Conservation (phyloP, 345 rosid species). For the Brassica napus region Da-Ae NC_063444.1:44868001-44868500, state of each 20-base stretch:
- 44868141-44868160: constrained; percentile 26
- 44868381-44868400: not conserved
- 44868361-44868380: constrained; percentile 22
- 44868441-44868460: too few species aligned
- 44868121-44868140: constrained; percentile 25
- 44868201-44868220: constrained; percentile 24
- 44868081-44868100: not conserved
- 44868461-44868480: too few species aligned
- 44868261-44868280: not conserved
- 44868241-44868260: not conserved
- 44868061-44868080: constrained; percentile 4
- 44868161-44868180: constrained; percentile 28
- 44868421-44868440: too few species aligned
- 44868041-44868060: constrained; percentile 4
- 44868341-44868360: constrained; percentile 23
- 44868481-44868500: too few species aligned
- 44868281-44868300: not conserved
- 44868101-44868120: not conserved
- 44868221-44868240: constrained; percentile 23
- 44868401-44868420: too few species aligned
- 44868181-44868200: constrained; percentile 27
- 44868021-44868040: not conserved
- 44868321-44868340: not conserved
- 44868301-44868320: not conserved
- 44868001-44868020: too few species aligned